A percentile compares a stretch with the other conserved stretches of the same genome.
phyloP scores from a whole-genome alignment of 2,329 filamentous ascomycete genomes.

The Phaeosphaeriaceae sp. region DNA sequence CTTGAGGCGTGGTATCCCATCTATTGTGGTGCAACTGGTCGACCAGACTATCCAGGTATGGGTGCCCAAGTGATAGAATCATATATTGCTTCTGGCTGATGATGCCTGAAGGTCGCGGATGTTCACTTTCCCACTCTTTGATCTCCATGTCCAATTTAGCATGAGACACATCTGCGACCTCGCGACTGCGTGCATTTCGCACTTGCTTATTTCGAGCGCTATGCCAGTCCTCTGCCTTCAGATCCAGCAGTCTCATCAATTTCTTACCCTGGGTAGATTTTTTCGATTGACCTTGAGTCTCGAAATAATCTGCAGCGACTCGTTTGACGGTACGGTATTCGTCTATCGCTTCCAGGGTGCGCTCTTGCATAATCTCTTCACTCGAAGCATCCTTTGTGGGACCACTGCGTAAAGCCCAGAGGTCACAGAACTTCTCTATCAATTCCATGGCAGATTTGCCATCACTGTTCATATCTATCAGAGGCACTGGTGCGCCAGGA shows the following conservation, averaged over 20 bases:
- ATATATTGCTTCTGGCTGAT: conserved; percentile 9
- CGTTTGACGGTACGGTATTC: conserved; percentile 14
- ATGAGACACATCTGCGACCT: conserved; percentile 1
- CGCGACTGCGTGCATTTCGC: conserved; percentile 8
- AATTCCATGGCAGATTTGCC: conserved; percentile 15
- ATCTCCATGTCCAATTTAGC: conserved; percentile 6
- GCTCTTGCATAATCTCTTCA: conserved; percentile 10
- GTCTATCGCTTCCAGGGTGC: conserved; percentile 7
- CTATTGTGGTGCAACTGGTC: conserved; percentile 7
- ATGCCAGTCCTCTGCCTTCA: conserved; percentile 8
- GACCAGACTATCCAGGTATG: conserved; percentile 16
- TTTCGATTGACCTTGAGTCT: conserved; percentile 1
- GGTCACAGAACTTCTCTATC: conserved; percentile 22
- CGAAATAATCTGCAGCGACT: conserved; percentile 13
- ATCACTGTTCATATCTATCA: conserved; percentile 15
- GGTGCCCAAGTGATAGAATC: conserved; percentile 19
- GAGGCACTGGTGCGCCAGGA: conserved; percentile 4
- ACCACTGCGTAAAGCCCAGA: conserved; percentile 23
- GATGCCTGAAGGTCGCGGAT: neutral
- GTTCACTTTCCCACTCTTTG: conserved; percentile 6
- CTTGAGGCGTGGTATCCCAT: conserved; percentile 11
- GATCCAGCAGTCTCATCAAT: conserved; percentile 6
- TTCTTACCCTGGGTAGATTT: conserved; percentile 9
- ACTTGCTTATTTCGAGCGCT: conserved; percentile 4
- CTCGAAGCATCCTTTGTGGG: conserved; percentile 3